Base-by-base conservation (phyloP, 140 eudicot genomes). In the Erigeron philadelphicus region DNA sequence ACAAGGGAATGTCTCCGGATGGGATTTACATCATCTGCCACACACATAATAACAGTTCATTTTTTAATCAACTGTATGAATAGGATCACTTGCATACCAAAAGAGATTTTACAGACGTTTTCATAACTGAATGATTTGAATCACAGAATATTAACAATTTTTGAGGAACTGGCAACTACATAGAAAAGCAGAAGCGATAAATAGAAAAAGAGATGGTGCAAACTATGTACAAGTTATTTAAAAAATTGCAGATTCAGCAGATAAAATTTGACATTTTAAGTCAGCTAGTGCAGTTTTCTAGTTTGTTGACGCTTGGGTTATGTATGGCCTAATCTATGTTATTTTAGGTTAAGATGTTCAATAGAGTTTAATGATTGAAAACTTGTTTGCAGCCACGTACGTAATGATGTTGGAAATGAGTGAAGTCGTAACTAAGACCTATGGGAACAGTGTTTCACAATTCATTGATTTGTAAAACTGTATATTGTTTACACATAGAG, bases 211-310 rank as follows among this genome's bases (percentile, higher is more conserved):
- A 31, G 38, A 31, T 5, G 5, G 38, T 31, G 38, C 38, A 31
- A 31, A 31, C 2, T 31, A 31, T 31, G 38, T 31, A 31, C 38
- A 31, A 31, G 5, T 31, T 48, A 50, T 50, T n/a, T 50, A 7
- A 50, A 5, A 50, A 50, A 12, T 43, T 43, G 25, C 47, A 45
- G 35, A 62, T 63, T 11, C 21, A 3, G 8, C 40, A 62, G 49
- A 41, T 42, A 73, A 73, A 43, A n/a, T 55, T 73, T 54, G 58
- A 44, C 66, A 18, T 53, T 13, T 8, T 54, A 68, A 55, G 25
- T 55, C 74, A 41, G 17, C 8, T 5, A 8, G 17, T 12, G 44
- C 19, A 43, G 57, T 17, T 56, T 48, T 16, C 61, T 4, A 8
- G 45, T 9, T 44, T 18, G 53, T 44, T 43, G 38, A 43, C 9